These are phyloP conservation scores for Cornus kousa DNA, from an alignment of 148 eudicot genomes.

Conservation along the genomic window DNA sequence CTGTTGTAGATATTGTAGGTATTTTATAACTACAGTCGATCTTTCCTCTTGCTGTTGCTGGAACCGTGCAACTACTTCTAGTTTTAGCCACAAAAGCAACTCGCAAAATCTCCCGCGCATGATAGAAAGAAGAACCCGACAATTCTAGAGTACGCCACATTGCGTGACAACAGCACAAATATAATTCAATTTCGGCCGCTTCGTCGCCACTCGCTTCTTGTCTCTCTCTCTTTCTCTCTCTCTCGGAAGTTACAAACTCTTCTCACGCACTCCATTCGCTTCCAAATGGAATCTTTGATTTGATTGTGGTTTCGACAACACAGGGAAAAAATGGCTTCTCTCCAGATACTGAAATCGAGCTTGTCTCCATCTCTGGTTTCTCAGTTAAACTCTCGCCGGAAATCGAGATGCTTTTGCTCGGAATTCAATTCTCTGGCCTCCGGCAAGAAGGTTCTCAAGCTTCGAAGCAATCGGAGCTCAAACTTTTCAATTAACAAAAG, in stretches of 20 bases:
- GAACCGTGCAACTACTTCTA: background rate
- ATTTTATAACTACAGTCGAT: too few relatives aligned
- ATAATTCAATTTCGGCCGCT: slow-evolving; percentile 6
- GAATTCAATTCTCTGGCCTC: slow-evolving; percentile 26
- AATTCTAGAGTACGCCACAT: slow-evolving; percentile 25
- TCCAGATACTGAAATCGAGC: slow-evolving; percentile 45
- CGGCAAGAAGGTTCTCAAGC: slow-evolving; percentile 22
- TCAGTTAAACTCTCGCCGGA: slow-evolving; percentile 17
- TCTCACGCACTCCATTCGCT: background rate
- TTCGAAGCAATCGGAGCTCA: slow-evolving; percentile 17
- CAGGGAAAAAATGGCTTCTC: slow-evolving; percentile 39
- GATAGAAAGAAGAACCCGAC: slow-evolving; percentile 7
- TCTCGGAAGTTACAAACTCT: background rate
- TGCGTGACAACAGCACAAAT: background rate
- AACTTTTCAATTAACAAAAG: slow-evolving; percentile 21
- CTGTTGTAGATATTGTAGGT: too few relatives aligned
- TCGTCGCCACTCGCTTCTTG: slow-evolving; percentile 23
- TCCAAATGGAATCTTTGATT: slow-evolving; percentile 20
- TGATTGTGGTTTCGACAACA: background rate
- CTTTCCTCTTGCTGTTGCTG: background rate
- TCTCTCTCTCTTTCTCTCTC: slow-evolving; percentile 15
- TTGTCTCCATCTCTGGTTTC: slow-evolving; percentile 30
- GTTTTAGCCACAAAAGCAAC: slow-evolving; percentile 6
- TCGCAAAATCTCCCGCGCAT: slow-evolving; percentile 21
- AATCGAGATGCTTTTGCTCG: slow-evolving; percentile 23